These are phyloP conservation scores for Colletotrichum aenigma DNA, from an alignment of 2,329 filamentous ascomycete species.

Conservation along the genomic window DNA sequence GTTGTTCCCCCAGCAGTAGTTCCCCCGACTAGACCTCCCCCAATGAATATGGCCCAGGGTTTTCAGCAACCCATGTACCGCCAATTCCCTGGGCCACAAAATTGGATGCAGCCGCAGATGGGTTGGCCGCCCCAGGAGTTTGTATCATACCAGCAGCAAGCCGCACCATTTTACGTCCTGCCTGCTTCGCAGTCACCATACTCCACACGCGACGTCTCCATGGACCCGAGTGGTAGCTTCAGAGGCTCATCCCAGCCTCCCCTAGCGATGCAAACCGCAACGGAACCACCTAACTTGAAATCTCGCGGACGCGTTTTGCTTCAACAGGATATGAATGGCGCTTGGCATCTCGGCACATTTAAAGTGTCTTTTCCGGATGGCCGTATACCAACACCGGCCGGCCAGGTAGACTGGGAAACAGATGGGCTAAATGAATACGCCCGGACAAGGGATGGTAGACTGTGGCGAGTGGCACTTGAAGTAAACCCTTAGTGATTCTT, in stretches of 20 bases:
- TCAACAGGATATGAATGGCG: background rate
- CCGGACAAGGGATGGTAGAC: background rate
- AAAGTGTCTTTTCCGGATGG: background rate
- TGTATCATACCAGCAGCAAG: background rate
- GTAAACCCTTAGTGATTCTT: background rate
- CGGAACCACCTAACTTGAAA: background rate
- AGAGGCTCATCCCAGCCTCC: background rate
- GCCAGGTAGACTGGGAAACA: background rate
- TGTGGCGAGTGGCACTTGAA: background rate
- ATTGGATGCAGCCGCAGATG: background rate
- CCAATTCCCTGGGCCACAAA: background rate
- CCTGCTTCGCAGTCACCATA: background rate
- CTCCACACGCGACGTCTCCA: background rate
- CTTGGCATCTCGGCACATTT: background rate
- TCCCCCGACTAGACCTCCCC: background rate
- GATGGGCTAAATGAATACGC: background rate
- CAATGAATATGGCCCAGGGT: background rate
- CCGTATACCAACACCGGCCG: background rate
- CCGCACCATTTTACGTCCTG: background rate
- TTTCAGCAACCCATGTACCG: background rate
- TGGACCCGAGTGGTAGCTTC: background rate
- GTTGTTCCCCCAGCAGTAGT: background rate
- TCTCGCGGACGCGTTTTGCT: background rate
- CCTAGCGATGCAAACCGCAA: background rate
- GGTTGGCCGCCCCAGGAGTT: background rate